Evolutionary conservation across 192 early-diverging fungal genomes (phyloP).

Genomic region (Mortierella alpina): DNA sequence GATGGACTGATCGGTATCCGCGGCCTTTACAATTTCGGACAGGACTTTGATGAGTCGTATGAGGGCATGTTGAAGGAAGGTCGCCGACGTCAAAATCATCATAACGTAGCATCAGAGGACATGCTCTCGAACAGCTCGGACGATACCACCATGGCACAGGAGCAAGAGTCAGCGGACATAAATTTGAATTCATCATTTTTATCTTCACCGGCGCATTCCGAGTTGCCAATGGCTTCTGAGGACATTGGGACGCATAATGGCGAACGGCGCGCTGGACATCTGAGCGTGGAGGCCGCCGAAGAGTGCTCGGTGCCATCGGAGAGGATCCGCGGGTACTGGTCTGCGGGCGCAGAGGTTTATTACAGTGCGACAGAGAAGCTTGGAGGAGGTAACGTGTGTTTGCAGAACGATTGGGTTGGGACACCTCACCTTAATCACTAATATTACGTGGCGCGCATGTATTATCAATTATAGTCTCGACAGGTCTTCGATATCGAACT

Average conservation of each 20-base stretch:
- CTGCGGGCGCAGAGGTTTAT: constrained; percentile 78
- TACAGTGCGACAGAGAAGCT: constrained; percentile 84
- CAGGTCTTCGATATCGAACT: constrained; percentile 78
- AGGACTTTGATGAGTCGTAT: constrained; percentile 42
- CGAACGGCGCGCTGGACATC: constrained; percentile 1
- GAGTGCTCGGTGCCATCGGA: constrained; percentile 24
- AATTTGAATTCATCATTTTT: neutral
- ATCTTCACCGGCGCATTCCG: neutral
- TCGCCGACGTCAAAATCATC: constrained; percentile 7
- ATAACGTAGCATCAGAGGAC: neutral
- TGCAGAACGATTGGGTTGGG: too few species aligned
- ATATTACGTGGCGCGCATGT: neutral
- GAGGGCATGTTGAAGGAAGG: constrained; percentile 32
- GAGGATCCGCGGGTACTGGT: constrained; percentile 64
- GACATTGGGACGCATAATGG: neutral
- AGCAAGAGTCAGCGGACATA: constrained; percentile 55
- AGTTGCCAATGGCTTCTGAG: neutral
- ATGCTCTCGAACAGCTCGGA: constrained; percentile 30
- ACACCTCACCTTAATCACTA: too few species aligned
- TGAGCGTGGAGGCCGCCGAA: constrained; percentile 30
- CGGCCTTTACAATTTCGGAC: constrained; percentile 81
- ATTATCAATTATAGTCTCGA: constrained; percentile 60
- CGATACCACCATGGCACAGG: constrained; percentile 59
- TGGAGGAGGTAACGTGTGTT: constrained; percentile 77
- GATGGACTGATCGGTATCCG: constrained; percentile 85